Base-by-base conservation (phyloP, 1,284 basidiomycete species). In the Papiliotrema nemorosa region DNA sequence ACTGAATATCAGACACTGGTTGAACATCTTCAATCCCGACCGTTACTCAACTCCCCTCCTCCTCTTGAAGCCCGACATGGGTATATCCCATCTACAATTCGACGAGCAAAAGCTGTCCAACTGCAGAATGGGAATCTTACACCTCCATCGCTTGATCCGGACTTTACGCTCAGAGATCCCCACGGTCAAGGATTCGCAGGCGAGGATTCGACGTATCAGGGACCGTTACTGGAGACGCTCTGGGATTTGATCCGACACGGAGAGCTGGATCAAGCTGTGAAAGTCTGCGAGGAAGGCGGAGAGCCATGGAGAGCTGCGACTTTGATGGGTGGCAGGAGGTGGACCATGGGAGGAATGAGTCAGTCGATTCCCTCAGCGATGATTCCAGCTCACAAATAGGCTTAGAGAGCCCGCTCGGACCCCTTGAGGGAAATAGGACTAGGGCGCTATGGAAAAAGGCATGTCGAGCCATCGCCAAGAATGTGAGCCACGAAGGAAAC, bases 401-500 rank as follows among this genome's bases (percentile, higher is more conserved):
- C 26, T 81, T 73, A 20, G 80, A 82, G 1, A 60, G 48, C 13
- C 24, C 22, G 4, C 14, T 51, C 4, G 48, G 58, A 13, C 47
- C 62, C 1, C 34, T 68, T 50, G 65, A 56, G 29, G 89, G 90
- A 2, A 92, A 90, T 67, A 78, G 80, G 31, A 80, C 82, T 16
- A 77, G 90, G 51, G 81, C 79, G 55, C 73, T 93, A 6, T 96
- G 92, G 92, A 93, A 93, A 73, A 78, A 83, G 27, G 82, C 85
- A 6, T 94, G 90, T 68, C 81, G 83, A 36, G 82, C 83, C 12
- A 83, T 88, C 5, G 90, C 90, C 3, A 77, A 84, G 9, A 88
- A 86, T 59, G 88, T 90, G 65, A 49, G 82, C 13, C 5, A n/a
- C 22, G 3, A 18, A 29, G 14, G 18, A 3, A 27, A 66, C 5